Evolutionary conservation across 768 basidiomycete species (phyloP).

Genomic region (Tulasnella sp.): DNA sequence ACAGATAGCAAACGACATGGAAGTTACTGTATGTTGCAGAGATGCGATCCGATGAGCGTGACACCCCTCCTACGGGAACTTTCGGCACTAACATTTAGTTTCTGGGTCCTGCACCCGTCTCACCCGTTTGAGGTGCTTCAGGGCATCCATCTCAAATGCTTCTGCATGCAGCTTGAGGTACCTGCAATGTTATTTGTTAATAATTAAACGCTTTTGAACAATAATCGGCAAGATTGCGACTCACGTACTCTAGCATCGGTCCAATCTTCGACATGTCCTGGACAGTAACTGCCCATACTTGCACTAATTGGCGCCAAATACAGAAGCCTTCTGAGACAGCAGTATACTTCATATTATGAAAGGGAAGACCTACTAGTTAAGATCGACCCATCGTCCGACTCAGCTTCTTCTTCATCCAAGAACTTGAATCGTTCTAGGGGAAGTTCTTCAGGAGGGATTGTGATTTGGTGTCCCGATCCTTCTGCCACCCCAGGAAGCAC

Average conservation of each 20-base stretch:
- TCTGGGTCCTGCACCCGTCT: conserved; percentile 30
- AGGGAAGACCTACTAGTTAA: background rate
- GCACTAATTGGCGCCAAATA: background rate
- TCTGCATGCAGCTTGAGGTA: background rate
- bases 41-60: too few relatives aligned
- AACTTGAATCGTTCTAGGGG: conserved; percentile 10
- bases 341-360: background rate
- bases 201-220: background rate
- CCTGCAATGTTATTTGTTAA: background rate
- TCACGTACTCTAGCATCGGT: conserved; percentile 7
- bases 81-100: background rate
- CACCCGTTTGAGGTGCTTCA: conserved; percentile 70
- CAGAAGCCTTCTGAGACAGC: background rate
- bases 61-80: too few relatives aligned
- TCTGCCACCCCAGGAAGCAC: too few relatives aligned
- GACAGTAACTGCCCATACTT: background rate
- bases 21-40: background rate
- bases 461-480: too few relatives aligned
- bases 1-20: conserved; percentile 8
- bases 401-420: conserved; percentile 2
- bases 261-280: conserved; percentile 2
- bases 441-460: background rate
- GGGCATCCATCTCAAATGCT: conserved; percentile 3
- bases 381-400: conserved; percentile 1
- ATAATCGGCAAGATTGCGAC: background rate